These are phyloP conservation scores for Scenedesmus sp. DNA, from an alignment of 163 green algal species.

Conservation along the genomic window DNA sequence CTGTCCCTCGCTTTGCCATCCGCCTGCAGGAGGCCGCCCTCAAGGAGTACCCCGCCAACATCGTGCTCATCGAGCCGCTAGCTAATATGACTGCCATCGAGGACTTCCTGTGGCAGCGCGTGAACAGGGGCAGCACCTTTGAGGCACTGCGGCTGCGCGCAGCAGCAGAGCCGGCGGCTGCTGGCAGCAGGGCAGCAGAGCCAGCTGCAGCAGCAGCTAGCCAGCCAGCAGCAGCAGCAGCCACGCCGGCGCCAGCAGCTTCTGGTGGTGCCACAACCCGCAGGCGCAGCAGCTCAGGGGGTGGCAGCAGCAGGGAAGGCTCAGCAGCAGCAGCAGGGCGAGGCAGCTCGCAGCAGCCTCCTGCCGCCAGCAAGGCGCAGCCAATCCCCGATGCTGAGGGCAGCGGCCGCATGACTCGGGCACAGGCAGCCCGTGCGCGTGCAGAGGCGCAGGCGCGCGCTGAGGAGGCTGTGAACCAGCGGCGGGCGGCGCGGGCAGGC, in stretches of 20 bases:
- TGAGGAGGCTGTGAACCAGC: slow-evolving; percentile 2
- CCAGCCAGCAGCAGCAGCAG: slow-evolving; percentile 19
- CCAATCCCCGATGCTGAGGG: slow-evolving; percentile 51
- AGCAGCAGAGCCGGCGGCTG: not conserved
- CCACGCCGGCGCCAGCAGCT: not conserved
- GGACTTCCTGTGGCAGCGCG: slow-evolving; percentile 94
- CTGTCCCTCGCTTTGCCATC: not conserved
- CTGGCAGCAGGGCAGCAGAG: slow-evolving; percentile 28
- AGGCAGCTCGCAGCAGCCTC: not conserved
- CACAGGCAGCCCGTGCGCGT: slow-evolving; percentile 54
- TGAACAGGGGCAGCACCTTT: slow-evolving; percentile 62
- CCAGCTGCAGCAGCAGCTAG: slow-evolving; percentile 44
- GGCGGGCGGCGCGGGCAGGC: slow-evolving; percentile 22
- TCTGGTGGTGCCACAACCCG: not conserved
- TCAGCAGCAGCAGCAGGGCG: not conserved
- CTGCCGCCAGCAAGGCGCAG: slow-evolving; percentile 57
- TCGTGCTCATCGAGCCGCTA: slow-evolving; percentile 97
- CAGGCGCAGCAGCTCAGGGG: slow-evolving; percentile 32
- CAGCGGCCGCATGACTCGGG: slow-evolving; percentile 52
- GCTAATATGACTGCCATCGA: slow-evolving; percentile 95
- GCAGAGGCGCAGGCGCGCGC: slow-evolving; percentile 21
- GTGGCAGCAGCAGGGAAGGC: not conserved
- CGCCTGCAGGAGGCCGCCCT: slow-evolving; percentile 66
- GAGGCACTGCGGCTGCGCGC: slow-evolving; percentile 21
- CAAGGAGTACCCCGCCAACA: slow-evolving; percentile 89